Base-by-base conservation (phyloP, 2,329 filamentous ascomycete species). In the Cladophialophora carrionii region DNA sequence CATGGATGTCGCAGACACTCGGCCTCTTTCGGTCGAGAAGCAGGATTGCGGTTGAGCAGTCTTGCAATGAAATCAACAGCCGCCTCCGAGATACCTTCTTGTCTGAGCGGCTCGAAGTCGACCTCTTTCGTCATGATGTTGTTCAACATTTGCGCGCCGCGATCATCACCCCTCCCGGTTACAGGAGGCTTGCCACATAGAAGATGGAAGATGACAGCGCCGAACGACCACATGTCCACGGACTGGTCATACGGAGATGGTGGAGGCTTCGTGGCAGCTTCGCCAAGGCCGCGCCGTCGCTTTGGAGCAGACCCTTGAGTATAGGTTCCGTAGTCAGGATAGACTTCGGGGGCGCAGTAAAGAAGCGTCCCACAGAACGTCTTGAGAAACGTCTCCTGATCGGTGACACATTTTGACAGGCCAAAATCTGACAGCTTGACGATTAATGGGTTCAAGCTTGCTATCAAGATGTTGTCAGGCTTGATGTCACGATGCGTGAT, bases 401-500 rank as follows among this genome's bases (percentile, higher is more conserved):
- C 91, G 67, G 92, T 90, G 53, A 96, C 88, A 76, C 96, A 93
- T 76, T 99, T 99, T 2, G 95, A 98, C 4, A 99, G 80, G 2
- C 95, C 95, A 79, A 99, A 99, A 75, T 99, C 95, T 0, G 95
- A 96, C 14, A 99, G 82, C 77, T 99, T 98, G 72, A 98, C 89
- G 14, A 86, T 82, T 56, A 96, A 85, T 0, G 93, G 92, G 5
- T 88, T 81, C 9, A 86, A 76, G 0, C 87, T 88, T 10, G 88
- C 83, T 70, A 98, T 90, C 48, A 99, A 83, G 66, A 99, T 97
- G 73, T 99, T 99, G 81, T 99, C 95, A 0, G 95, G 95, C 75
- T 99, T 99, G 74, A 99, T 92, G 76, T 99, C 95, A n/a, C 95
- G 90, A 78, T 99, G 95, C 0, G 94, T 98, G 72, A 99, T 97